Percentiles rank a stretch among this genome's conserved stretches.
Evolutionary conservation across 108 stramenopile genomes (phyloP).

Genomic region (Skeletonema marinoi): DNA sequence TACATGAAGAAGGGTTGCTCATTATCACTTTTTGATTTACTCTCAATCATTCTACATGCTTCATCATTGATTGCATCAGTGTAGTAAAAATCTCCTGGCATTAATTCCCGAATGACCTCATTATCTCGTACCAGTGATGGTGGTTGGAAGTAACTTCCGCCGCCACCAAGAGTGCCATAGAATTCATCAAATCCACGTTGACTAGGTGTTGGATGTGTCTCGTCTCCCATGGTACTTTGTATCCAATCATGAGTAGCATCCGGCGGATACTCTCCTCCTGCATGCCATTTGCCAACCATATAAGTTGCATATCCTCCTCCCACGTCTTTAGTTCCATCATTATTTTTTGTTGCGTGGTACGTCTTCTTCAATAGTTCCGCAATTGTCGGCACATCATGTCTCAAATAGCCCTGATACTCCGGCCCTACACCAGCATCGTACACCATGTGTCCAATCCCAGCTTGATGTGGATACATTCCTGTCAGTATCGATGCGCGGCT

Average conservation of each 20-base stretch:
- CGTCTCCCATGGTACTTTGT: constrained; percentile 37
- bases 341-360: neutral
- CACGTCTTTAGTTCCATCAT: neutral
- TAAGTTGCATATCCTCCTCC: constrained; percentile 41
- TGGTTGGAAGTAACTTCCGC: constrained; percentile 50
- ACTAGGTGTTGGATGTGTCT: constrained; percentile 37
- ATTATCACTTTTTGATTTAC: neutral
- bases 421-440: constrained; percentile 47
- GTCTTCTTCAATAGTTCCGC: constrained; percentile 39
- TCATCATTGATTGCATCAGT: constrained; percentile 57
- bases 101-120: constrained; percentile 25
- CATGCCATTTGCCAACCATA: constrained; percentile 57
- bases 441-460: constrained; percentile 55
- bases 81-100: constrained; percentile 47
- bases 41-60: constrained; percentile 43
- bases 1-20: constrained; percentile 51
- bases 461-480: constrained; percentile 51
- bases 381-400: constrained; percentile 33
- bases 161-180: constrained; percentile 51
- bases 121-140: constrained; percentile 44
- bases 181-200: constrained; percentile 48
- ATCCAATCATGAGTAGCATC: constrained; percentile 48
- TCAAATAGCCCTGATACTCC: constrained; percentile 47
- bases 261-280: constrained; percentile 52
- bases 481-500: constrained; percentile 42